phyloP scores from a whole-genome alignment of 1,284 basidiomycete species.

The Sparassis latifolia region DNA sequence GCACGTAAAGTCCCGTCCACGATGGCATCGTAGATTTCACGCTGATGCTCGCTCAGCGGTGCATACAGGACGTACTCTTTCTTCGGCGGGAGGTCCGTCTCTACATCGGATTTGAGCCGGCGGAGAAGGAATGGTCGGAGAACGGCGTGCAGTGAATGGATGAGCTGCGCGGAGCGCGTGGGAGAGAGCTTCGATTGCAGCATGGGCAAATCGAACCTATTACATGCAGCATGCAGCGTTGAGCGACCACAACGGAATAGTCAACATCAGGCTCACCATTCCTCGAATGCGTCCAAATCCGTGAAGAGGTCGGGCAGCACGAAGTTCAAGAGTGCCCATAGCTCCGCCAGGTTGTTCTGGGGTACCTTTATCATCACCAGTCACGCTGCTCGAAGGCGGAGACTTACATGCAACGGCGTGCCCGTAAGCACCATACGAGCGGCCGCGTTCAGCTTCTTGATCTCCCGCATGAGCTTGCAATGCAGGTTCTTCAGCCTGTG shows the following conservation, averaged over 20 bases:
- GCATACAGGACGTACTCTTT: conserved; percentile 96
- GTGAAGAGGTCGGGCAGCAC: conserved; percentile 90
- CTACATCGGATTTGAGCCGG: conserved; percentile 89
- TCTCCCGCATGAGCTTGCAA: conserved; percentile 84
- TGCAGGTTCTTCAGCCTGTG: conserved; percentile 93
- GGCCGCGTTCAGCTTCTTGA: conserved; percentile 82
- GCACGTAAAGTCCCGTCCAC: conserved; percentile 60
- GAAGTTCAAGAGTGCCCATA: conserved; percentile 95
- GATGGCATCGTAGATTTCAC: conserved; percentile 79
- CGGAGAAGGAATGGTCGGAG: conserved; percentile 95
- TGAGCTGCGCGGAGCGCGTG: conserved; percentile 60
- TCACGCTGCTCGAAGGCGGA: neutral
- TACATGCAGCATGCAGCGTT: neutral
- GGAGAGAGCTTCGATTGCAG: conserved; percentile 52
- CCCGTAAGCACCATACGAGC: conserved; percentile 92
- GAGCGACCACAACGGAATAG: neutral
- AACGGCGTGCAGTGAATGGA: conserved; percentile 82
- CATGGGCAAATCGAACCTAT: conserved; percentile 69
- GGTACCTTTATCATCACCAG: neutral
- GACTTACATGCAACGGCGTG: conserved; percentile 81
- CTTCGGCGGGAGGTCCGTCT: conserved; percentile 79
- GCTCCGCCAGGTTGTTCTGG: conserved; percentile 86
- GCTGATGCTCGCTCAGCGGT: conserved; percentile 77
- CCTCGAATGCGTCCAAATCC: conserved; percentile 85
- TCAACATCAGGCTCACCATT: conserved; percentile 56